Conservation (phyloP, 2,329 filamentous ascomycete genomes). For the Fusarium burgessii region DNA sequence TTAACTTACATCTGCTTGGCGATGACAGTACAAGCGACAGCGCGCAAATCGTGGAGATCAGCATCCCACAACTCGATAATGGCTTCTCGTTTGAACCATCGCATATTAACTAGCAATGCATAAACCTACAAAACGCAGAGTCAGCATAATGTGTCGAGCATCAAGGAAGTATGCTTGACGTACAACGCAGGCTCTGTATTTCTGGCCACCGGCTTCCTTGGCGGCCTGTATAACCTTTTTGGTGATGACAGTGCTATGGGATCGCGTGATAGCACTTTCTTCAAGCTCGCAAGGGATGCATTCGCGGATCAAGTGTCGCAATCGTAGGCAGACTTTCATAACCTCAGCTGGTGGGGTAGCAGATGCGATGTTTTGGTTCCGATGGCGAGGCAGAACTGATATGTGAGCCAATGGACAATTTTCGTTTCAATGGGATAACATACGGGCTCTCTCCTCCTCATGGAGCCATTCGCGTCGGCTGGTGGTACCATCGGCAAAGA, state of each 20-base stretch:
- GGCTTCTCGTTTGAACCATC: constrained; percentile 84
- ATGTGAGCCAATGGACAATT: not conserved
- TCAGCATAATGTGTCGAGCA: not conserved
- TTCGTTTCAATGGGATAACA: constrained; percentile 41
- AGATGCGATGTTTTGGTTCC: constrained; percentile 69
- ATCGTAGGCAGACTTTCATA: constrained; percentile 87
- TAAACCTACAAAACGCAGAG: constrained; percentile 63
- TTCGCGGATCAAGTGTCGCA: constrained; percentile 91
- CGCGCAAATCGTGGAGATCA: constrained; percentile 82
- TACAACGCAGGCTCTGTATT: constrained; percentile 81
- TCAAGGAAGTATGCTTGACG: constrained; percentile 12
- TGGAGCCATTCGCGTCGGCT: constrained; percentile 53
- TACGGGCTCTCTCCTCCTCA: constrained; percentile 60
- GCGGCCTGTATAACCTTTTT: constrained; percentile 82
- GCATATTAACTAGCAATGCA: constrained; percentile 78
- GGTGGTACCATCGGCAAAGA: constrained; percentile 46
- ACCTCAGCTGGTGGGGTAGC: constrained; percentile 82
- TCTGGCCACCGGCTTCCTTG: constrained; percentile 80
- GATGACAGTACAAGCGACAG: constrained; percentile 88
- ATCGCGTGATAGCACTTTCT: constrained; percentile 76
- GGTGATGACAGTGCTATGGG: constrained; percentile 90
- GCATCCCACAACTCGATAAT: constrained; percentile 90
- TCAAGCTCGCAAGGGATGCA: constrained; percentile 92
- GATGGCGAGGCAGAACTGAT: constrained; percentile 74
- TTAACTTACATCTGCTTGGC: constrained; percentile 76